Evolutionary conservation across 345 rosid species (phyloP).

Genomic region (Alliaria petiolata): DNA sequence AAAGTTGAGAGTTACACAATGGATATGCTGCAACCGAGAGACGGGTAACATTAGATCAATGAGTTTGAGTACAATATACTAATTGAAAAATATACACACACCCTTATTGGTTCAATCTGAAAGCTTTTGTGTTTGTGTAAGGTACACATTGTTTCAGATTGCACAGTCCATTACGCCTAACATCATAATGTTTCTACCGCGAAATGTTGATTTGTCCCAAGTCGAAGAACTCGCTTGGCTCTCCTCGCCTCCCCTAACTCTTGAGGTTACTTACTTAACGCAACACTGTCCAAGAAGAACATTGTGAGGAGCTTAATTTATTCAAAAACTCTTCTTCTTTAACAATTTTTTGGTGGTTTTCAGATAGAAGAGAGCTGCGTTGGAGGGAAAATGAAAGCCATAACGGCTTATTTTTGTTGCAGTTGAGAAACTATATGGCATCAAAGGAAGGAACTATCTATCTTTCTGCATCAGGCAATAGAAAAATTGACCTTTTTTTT

Average conservation of each 20-base stretch:
- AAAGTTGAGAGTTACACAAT: slow-evolving; percentile 31
- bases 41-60: slow-evolving; percentile 29
- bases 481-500: too few relatives aligned
- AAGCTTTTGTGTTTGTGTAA: not conserved
- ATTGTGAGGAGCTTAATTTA: not conserved
- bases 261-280: slow-evolving; percentile 4
- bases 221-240: slow-evolving; percentile 34
- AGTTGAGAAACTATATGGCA: too few relatives aligned
- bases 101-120: too few relatives aligned
- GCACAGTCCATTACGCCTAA: slow-evolving; percentile 20
- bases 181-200: slow-evolving; percentile 26
- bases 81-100: too few relatives aligned
- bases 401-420: too few relatives aligned
- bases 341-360: too few relatives aligned
- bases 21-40: slow-evolving; percentile 43
- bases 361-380: too few relatives aligned
- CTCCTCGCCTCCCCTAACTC: slow-evolving; percentile 28
- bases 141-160: slow-evolving; percentile 25
- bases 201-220: slow-evolving; percentile 22
- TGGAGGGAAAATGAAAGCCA: too few relatives aligned
- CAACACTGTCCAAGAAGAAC: not conserved
- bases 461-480: too few relatives aligned
- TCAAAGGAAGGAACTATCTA: too few relatives aligned
- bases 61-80: not conserved
- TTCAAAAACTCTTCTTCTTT: not conserved